A percentile compares a stretch with the other conserved stretches of the same genome.
Conservation (phyloP, 768 basidiomycete genomes). For the Albatrellus ellisii region DNA sequence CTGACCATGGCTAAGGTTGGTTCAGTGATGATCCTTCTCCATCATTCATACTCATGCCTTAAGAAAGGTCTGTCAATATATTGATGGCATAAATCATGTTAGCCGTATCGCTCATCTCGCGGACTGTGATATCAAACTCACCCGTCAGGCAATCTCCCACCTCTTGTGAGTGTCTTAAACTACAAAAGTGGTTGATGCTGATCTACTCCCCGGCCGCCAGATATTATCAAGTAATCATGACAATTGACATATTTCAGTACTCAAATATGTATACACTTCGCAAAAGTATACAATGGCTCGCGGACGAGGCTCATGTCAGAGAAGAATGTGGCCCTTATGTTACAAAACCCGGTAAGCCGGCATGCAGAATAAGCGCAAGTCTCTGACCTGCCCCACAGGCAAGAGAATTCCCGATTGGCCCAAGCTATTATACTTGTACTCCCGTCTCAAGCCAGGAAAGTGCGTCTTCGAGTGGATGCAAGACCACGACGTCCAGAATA, state of each 20-base stretch:
- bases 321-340: conserved; percentile 91
- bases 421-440: conserved; percentile 74
- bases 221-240: conserved; percentile 95
- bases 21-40: neutral
- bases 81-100: conserved; percentile 89
- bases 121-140: conserved; percentile 72
- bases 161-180: conserved; percentile 49
- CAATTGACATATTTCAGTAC: conserved; percentile 93
- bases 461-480: conserved; percentile 87
- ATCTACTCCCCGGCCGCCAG: conserved; percentile 23
- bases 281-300: conserved; percentile 79
- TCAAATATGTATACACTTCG: conserved; percentile 94
- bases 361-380: conserved; percentile 3
- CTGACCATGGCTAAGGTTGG: conserved; percentile 78
- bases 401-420: conserved; percentile 73
- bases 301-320: conserved; percentile 70
- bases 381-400: conserved; percentile 23
- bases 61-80: conserved; percentile 57
- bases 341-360: conserved; percentile 48
- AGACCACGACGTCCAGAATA: conserved; percentile 46
- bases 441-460: conserved; percentile 69
- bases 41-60: conserved; percentile 1
- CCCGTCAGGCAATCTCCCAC: conserved; percentile 82
- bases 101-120: conserved; percentile 85
- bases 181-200: neutral